Conservation (phyloP, 306 rosid genomes). For the Corylus heterophylla region DNA sequence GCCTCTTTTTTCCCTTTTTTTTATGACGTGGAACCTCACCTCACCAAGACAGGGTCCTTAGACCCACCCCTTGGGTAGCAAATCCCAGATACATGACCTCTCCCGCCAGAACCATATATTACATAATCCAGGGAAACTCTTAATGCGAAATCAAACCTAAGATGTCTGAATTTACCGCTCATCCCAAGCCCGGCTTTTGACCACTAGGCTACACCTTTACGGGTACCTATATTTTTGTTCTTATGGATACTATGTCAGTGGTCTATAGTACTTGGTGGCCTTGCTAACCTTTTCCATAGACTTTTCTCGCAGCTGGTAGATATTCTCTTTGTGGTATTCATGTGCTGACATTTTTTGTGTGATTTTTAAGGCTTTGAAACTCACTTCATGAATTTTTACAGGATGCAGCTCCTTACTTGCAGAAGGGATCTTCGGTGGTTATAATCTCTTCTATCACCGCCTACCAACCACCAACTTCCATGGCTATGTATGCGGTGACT, state of each 20-base stretch:
- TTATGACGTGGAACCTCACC: too few relatives aligned
- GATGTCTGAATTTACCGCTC: too few relatives aligned
- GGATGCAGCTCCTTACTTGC: slow-evolving; percentile 81
- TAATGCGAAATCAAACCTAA: too few relatives aligned
- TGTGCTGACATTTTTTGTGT: slow-evolving; percentile 1
- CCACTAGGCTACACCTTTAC: too few relatives aligned
- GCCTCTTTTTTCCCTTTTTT: not conserved
- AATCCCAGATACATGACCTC: too few relatives aligned
- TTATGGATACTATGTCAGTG: not conserved
- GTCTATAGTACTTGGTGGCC: not conserved
- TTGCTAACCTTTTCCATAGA: not conserved
- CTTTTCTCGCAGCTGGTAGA: not conserved
- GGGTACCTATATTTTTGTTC: too few relatives aligned
- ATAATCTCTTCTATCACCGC: slow-evolving; percentile 82
- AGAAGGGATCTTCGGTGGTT: slow-evolving; percentile 77
- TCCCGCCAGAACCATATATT: too few relatives aligned
- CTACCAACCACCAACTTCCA: slow-evolving; percentile 62
- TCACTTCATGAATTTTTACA: slow-evolving; percentile 31
- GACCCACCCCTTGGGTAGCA: too few relatives aligned
- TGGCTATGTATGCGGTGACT: slow-evolving; percentile 99
- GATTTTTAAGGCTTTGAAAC: slow-evolving; percentile 3
- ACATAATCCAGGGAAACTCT: too few relatives aligned
- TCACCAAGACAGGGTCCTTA: too few relatives aligned
- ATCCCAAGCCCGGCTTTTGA: too few relatives aligned
- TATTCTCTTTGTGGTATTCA: not conserved